These are phyloP conservation scores for Nakaseomyces sp. DNA, from an alignment of 1,139 yeast genomes.

Conservation along the genomic window DNA sequence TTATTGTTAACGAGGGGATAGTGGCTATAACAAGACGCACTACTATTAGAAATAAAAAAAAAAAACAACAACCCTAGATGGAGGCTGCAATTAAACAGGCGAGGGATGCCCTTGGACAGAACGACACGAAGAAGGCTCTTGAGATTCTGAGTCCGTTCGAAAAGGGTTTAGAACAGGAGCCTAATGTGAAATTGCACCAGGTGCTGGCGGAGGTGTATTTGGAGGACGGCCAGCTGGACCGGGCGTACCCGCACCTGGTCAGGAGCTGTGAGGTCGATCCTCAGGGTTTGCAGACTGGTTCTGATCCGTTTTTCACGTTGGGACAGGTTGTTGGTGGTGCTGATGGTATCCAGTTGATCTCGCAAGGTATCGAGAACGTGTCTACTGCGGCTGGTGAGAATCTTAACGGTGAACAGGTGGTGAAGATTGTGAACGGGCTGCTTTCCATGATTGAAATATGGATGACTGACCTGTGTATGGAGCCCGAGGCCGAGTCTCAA, in stretches of 20 bases:
- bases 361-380: slow-evolving; percentile 51
- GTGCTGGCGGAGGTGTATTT: slow-evolving; percentile 65
- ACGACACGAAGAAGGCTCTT: slow-evolving; percentile 38
- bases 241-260: slow-evolving; percentile 59
- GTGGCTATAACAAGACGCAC: too few relatives aligned
- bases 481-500: slow-evolving; percentile 69
- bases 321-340: slow-evolving; percentile 86
- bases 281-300: slow-evolving; percentile 47
- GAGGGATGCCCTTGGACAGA: slow-evolving; percentile 30
- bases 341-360: slow-evolving; percentile 61
- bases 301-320: slow-evolving; percentile 76
- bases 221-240: slow-evolving; percentile 70
- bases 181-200: slow-evolving; percentile 35
- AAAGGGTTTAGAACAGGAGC: slow-evolving; percentile 25
- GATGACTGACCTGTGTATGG: slow-evolving; percentile 99
- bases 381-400: slow-evolving; percentile 29
- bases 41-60: too few relatives aligned
- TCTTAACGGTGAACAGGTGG: slow-evolving; percentile 31
- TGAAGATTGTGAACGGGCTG: slow-evolving; percentile 59
- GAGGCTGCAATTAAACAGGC: slow-evolving; percentile 27
- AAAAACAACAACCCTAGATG: too few relatives aligned
- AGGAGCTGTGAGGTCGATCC: slow-evolving; percentile 65
- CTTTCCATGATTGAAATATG: slow-evolving; percentile 89
- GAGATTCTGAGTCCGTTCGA: slow-evolving; percentile 32
- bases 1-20: too few relatives aligned